Percentiles rank a stretch among this genome's conserved stretches.
phyloP scores from a whole-genome alignment of 1,139 yeast species.

The Kodamaea suecica region DNA sequence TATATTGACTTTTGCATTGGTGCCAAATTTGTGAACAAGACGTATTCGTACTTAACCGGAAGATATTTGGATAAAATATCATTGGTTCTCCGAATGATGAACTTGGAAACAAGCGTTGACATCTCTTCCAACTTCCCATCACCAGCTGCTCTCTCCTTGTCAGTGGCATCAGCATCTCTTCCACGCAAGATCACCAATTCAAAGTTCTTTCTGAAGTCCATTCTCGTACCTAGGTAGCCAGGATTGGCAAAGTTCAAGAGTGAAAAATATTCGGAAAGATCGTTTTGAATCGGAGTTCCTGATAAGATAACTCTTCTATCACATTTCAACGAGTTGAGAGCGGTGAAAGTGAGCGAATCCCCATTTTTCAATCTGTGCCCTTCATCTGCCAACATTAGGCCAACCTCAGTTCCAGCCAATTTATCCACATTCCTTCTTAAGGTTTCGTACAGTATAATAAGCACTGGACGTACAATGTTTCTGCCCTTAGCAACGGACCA shows the following conservation, averaged over 20 bases:
- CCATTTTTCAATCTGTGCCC: slow-evolving; percentile 96
- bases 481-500: slow-evolving; percentile 94
- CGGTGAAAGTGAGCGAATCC: slow-evolving; percentile 88
- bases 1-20: slow-evolving; percentile 75
- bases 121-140: slow-evolving; percentile 68
- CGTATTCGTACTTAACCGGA: slow-evolving; percentile 95
- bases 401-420: slow-evolving; percentile 76
- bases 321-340: slow-evolving; percentile 78
- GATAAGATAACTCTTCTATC: slow-evolving; percentile 87
- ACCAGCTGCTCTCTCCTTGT: slow-evolving; percentile 70
- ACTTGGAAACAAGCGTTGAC: slow-evolving; percentile 75
- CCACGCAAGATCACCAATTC: slow-evolving; percentile 80
- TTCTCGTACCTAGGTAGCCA: slow-evolving; percentile 80
- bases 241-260: slow-evolving; percentile 92
- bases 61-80: slow-evolving; percentile 90
- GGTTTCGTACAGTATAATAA: slow-evolving; percentile 95
- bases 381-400: slow-evolving; percentile 89
- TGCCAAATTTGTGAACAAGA: slow-evolving; percentile 79
- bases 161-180: slow-evolving; percentile 88
- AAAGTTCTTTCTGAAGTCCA: slow-evolving; percentile 79
- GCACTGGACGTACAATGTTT: slow-evolving; percentile 86
- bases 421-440: slow-evolving; percentile 80
- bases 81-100: slow-evolving; percentile 92
- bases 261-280: slow-evolving; percentile 91
- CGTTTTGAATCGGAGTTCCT: slow-evolving; percentile 98